Evolutionary conservation across 2,329 filamentous ascomycete species (phyloP).

Genomic region (Aspergillus novofumigatus): DNA sequence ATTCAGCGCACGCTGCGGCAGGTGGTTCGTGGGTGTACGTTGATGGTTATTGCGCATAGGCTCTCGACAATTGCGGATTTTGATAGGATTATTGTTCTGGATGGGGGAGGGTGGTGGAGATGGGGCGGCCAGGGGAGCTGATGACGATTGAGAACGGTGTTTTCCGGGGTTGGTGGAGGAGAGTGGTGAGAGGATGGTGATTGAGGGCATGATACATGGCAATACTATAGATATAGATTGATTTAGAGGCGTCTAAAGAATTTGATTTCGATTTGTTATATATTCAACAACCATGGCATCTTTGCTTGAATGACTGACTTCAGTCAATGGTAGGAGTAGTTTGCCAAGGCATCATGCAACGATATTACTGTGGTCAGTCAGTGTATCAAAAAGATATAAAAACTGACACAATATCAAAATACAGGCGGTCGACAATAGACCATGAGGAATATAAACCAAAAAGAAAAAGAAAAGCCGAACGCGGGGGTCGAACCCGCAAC

Average conservation of each 20-base stretch:
- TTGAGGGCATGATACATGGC: slow-evolving; percentile 12
- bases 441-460: not conserved
- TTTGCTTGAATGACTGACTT: too few species aligned
- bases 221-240: too few species aligned
- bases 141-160: slow-evolving; percentile 50
- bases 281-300: too few species aligned
- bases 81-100: slow-evolving; percentile 68
- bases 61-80: slow-evolving; percentile 66
- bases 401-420: not conserved
- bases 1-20: slow-evolving; percentile 71
- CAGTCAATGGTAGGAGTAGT: too few species aligned
- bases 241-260: too few species aligned
- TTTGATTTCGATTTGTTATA: too few species aligned
- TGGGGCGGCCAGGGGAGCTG: slow-evolving; percentile 60
- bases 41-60: slow-evolving; percentile 58
- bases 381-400: too few species aligned
- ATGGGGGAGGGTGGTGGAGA: slow-evolving; percentile 64
- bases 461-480: slow-evolving; percentile 30
- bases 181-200: slow-evolving; percentile 23
- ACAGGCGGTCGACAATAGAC: not conserved
- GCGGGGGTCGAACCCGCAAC: slow-evolving; percentile 42
- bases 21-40: slow-evolving; percentile 57
- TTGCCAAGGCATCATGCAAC: too few species aligned
- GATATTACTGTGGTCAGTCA: too few species aligned
- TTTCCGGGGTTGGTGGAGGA: slow-evolving; percentile 54